Evolutionary conservation across 2,329 filamentous ascomycete genomes (phyloP), one percentile per base, ranked within the genome.

Genomic region (Fusarium buxicola): DNA sequence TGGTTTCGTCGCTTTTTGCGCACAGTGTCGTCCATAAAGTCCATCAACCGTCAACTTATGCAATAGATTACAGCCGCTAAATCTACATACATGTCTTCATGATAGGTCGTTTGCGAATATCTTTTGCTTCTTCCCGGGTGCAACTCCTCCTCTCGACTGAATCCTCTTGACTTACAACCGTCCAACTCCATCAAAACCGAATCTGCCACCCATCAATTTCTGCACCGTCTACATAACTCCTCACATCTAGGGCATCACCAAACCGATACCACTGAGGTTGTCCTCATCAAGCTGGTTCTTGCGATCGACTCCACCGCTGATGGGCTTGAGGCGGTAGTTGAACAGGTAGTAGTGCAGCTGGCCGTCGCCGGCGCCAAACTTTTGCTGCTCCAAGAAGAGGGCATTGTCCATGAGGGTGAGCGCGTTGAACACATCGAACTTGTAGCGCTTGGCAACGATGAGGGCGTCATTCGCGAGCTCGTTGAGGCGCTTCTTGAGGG

Each of bases 281-380:
- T 89, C 88, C 68, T 89, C 86, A 73, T 97, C 94, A 34, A 94
- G 82, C 69, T 87, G 80, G 74, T 96, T 96, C 72, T 85, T 87
- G 71, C 85, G 84, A 75, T 97, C 89, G 38, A 98, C 88, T 18
- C 95, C 95, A 44, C 95, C 94, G 1, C 87, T 81, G 71, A 99
- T 90, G n/a, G 89, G 88, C 58, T 91, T 89, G 11, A 92, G 92
- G 55, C 92, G 88, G 82, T 97, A 99, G 79, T 99, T 99, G 84
- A 96, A 99, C 28, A 99, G 82, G 77, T 99, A 99, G 80, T 94
- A 99, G 77, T 99, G 93, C 69, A 99, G 82, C 76, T 95, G 92
- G 41, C 95, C 95, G 75, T 99, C 95, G 28, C 95, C 95, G 6
- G 91, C 89, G 39, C 94, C 95, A 72, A 97, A 99, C 77, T 96